Percentiles rank a stretch among this genome's conserved stretches.
Conservation (phyloP, 345 rosid genomes). For the Raphanus raphanistrum region DNA sequence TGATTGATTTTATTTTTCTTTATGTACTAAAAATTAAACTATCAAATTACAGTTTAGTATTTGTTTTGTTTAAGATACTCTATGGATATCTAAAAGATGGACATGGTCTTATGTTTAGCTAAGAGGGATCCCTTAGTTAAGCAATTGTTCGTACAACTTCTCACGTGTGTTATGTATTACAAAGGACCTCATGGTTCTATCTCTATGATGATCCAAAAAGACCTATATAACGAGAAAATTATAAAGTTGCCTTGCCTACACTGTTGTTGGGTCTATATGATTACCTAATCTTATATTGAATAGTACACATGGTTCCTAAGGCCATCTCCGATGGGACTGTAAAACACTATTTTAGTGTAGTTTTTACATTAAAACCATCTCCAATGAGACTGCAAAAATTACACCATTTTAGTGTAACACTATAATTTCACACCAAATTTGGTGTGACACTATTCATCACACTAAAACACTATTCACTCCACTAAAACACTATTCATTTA, state of each 20-base stretch:
- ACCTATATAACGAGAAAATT: background rate
- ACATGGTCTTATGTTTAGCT: background rate
- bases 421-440: no score
- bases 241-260: background rate
- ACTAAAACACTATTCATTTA: no score
- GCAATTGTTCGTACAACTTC: background rate
- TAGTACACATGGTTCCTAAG: slow-evolving; percentile 3
- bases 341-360: no score
- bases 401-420: no score
- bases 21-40: background rate
- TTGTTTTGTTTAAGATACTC: background rate
- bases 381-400: no score
- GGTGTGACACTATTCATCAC: no score
- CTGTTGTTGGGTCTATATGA: background rate
- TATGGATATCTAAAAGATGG: background rate
- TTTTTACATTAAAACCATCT: no score
- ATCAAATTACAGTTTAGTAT: no score
- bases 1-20: background rate
- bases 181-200: background rate
- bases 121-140: background rate
- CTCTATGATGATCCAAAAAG: background rate
- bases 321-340: no score
- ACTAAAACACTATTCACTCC: no score
- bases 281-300: background rate
- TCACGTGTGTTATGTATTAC: background rate